Evolutionary conservation across 2,329 filamentous ascomycete species (phyloP), one percentile per base, ranked within the genome.

Genomic region (Hypoxylon sp.): DNA sequence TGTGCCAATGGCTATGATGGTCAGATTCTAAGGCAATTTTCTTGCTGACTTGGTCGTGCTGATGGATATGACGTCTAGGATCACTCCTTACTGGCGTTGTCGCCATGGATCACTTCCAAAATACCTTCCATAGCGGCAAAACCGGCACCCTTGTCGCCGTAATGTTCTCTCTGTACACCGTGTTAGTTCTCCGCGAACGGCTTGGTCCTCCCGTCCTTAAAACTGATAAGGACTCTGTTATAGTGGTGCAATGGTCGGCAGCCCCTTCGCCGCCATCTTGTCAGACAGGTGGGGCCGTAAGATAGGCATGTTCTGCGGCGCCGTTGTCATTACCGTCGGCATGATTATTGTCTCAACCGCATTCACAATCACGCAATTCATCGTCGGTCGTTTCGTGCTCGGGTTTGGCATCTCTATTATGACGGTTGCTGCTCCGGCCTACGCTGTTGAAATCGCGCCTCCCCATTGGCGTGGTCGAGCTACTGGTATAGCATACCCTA

Each of bases 381-480:
- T 84, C 32, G 80, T 83, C 28, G 83, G 83, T 21, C 81, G 83
- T 5, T 83, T 84, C 64, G 58, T 85, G 5, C 82, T 85, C 32
- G 83, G 83, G 19, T 68, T 80, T 30, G 83, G 83, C 19, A 84
- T 84, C 59, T 75, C 82, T 60, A 73, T 84, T 73, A 84, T 85
- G 82, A 81, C 82, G 0, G 82, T 85, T 41, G 81, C 81, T 9
- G 83, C 83, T 1, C 83, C 83, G 0, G 82, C 83, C 9, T 85
- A 85, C 63, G 78, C 81, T 3, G 79, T 85, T 36, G 83, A 85
- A 65, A 82, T 85, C 25, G 72, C 83, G 1, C 82, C 83, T 43
- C 81, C 84, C 38, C 82, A 85, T 71, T 84, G 84, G 83, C 80
- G 83, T 64, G 83, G 83, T 19, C 83, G 83, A 49, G 82, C 80